Percentiles rank a stretch among this genome's conserved stretches.
phyloP scores from a whole-genome alignment of 352 stramenopile genomes.

The Globisporangium megalacanthum region DNA sequence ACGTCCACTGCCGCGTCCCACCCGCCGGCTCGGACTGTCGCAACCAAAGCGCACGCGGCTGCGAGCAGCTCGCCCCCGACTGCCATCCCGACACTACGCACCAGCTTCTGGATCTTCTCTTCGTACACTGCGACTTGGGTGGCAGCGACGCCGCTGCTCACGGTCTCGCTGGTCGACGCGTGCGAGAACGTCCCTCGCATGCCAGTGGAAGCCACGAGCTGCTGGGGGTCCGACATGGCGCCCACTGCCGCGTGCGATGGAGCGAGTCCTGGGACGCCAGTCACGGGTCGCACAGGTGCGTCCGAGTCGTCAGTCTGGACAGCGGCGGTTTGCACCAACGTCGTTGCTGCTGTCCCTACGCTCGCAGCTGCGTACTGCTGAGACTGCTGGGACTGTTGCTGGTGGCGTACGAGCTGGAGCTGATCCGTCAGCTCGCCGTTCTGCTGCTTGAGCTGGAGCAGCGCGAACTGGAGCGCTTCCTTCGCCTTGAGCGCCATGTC shows the following conservation, averaged over 20 bases:
- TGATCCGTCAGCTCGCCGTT: conserved; percentile 71
- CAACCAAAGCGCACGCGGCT: conserved; percentile 4
- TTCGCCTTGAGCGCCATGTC: conserved; percentile 76
- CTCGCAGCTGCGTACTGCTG: conserved; percentile 11
- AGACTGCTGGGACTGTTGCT: conserved; percentile 8
- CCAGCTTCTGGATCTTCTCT: conserved; percentile 63
- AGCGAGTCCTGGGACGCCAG: conserved; percentile 10
- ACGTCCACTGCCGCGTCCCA: conserved; percentile 5
- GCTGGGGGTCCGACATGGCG: neutral
- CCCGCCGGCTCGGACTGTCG: conserved; percentile 1
- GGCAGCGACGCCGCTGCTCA: conserved; percentile 37
- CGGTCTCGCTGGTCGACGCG: conserved; percentile 6
- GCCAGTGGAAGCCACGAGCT: conserved; percentile 5
- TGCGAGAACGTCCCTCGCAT: conserved; percentile 7
- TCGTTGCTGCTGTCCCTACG: neutral
- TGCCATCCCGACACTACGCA: conserved; percentile 20
- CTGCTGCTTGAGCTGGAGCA: conserved; percentile 72
- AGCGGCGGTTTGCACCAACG: neutral
- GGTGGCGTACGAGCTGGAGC: conserved; percentile 27
- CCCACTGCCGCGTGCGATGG: neutral
- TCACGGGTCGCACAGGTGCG: neutral
- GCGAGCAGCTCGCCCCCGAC: conserved; percentile 1
- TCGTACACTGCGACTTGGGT: conserved; percentile 64
- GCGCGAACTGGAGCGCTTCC: conserved; percentile 54
- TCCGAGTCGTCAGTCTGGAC: neutral